Evolutionary conservation across 352 stramenopile species (phyloP).

Genomic region (Thalassiosira hispida): DNA sequence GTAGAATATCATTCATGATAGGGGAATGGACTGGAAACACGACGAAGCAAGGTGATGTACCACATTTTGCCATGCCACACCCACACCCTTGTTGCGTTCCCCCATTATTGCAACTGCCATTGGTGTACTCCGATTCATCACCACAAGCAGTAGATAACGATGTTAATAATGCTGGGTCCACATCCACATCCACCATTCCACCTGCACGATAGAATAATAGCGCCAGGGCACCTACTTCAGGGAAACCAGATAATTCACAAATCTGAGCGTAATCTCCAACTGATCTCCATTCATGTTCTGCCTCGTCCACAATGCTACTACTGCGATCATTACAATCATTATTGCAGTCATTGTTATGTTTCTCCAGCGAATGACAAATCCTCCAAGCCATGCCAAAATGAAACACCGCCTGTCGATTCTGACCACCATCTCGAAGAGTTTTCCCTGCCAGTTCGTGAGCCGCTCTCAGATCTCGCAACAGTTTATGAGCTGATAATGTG

Average conservation of each 20-base stretch:
- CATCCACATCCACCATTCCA: conserved; percentile 25
- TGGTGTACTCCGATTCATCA: background rate
- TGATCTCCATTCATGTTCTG: conserved; percentile 24
- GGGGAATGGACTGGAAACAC: conserved; percentile 26
- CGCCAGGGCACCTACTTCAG: conserved; percentile 56
- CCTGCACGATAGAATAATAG: conserved; percentile 41
- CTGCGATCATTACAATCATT: background rate
- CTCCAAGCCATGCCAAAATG: conserved; percentile 63
- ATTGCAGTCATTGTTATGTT: conserved; percentile 10
- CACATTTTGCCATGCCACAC: conserved; percentile 50
- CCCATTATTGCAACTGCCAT: background rate
- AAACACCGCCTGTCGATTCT: conserved; percentile 51
- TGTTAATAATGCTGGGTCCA: background rate
- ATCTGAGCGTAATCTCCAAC: conserved; percentile 72
- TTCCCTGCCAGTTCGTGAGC: conserved; percentile 50
- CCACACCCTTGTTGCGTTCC: conserved; percentile 34
- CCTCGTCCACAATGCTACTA: background rate
- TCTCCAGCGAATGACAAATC: conserved; percentile 21
- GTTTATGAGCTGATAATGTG: no score
- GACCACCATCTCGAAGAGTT: conserved; percentile 58
- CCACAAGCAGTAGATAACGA: background rate
- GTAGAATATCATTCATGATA: conserved; percentile 24
- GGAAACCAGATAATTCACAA: conserved; percentile 63
- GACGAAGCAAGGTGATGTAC: conserved; percentile 40
- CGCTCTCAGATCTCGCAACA: conserved; percentile 13